Evolutionary conservation across 306 rosid genomes (phyloP).

Genomic region (Cucumis melo): DNA sequence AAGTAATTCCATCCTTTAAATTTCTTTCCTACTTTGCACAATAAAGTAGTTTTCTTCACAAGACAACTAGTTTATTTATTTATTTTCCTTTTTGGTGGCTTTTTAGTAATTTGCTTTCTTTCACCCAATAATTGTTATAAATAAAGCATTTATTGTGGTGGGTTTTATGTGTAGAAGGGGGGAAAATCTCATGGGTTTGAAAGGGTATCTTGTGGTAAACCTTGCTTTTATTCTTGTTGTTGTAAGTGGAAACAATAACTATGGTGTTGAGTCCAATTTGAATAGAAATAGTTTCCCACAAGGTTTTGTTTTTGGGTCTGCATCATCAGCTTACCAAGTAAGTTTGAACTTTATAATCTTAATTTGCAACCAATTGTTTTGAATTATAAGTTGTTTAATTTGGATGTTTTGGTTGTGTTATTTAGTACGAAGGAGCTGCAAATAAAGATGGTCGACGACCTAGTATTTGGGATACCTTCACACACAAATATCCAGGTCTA

Average conservation of each 20-base stretch:
- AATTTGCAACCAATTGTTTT: background rate
- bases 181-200: background rate
- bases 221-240: background rate
- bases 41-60: too few relatives aligned
- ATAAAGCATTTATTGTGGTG: background rate
- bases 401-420: background rate
- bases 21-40: too few relatives aligned
- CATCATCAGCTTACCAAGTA: slow-evolving; percentile 32
- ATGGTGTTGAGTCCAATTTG: slow-evolving; percentile 8
- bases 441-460: slow-evolving; percentile 35
- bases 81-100: background rate
- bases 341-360: background rate
- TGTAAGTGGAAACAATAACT: background rate
- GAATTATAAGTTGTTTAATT: background rate
- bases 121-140: background rate
- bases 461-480: slow-evolving; percentile 46
- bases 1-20: too few relatives aligned
- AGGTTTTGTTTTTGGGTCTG: slow-evolving; percentile 35
- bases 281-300: slow-evolving; percentile 24
- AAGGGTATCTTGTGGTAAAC: background rate
- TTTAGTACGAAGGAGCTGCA: slow-evolving; percentile 55
- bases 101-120: background rate
- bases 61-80: too few relatives aligned
- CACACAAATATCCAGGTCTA: slow-evolving; percentile 27
- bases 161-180: background rate